phyloP scores from a whole-genome alignment of 192 early-diverging fungal genomes.

The Diversispora eburnea region DNA sequence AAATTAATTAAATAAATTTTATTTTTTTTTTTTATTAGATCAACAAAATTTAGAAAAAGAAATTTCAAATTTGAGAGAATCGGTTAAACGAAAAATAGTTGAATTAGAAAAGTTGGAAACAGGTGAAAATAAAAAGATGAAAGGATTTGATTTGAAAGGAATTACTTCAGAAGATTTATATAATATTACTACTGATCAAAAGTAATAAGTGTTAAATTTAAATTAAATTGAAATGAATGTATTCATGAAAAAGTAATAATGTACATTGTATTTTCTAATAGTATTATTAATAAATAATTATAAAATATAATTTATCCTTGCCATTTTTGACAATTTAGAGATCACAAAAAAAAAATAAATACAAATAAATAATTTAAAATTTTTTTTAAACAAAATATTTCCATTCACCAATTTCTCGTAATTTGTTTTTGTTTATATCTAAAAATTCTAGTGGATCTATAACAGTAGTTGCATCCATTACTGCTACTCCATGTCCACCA shows the following conservation, averaged over 20 bases:
- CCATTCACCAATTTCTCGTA: background rate
- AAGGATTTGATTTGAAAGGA: constrained; percentile 19
- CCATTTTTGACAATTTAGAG: too few species aligned
- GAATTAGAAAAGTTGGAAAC: constrained; percentile 49
- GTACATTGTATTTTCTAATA: too few species aligned
- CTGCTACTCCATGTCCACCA: constrained; percentile 17
- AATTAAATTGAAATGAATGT: too few species aligned
- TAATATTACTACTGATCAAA: constrained; percentile 16
- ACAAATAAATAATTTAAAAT: too few species aligned
- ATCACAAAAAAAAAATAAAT: too few species aligned
- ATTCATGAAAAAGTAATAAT: too few species aligned
- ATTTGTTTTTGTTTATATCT: background rate
- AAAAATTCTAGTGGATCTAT: constrained; percentile 13
- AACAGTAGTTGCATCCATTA: background rate
- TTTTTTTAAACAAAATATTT: constrained; percentile 5
- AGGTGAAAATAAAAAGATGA: constrained; percentile 31
- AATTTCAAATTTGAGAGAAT: constrained; percentile 42
- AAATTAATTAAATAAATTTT: background rate
- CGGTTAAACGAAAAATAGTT: constrained; percentile 41
- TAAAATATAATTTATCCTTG: too few species aligned
- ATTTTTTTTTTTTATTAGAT: constrained; percentile 34
- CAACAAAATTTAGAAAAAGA: constrained; percentile 47
- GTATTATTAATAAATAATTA: too few species aligned
- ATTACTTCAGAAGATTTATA: constrained; percentile 24
- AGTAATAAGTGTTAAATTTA: background rate